Conservation (phyloP, 805 yeast species). For the Pichia nanzhaoensis region DNA sequence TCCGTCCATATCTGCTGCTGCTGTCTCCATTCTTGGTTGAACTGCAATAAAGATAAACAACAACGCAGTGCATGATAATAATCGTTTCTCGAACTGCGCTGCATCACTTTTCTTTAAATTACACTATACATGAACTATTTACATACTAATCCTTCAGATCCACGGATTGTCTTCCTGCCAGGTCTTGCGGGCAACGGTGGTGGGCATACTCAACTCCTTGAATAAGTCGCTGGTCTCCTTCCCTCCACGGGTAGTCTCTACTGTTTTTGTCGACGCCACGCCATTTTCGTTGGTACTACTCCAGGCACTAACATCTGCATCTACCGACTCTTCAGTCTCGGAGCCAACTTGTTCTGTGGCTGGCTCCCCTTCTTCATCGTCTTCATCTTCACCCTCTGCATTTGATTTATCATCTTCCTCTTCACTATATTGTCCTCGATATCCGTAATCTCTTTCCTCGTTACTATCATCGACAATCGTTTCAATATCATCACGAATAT, state of each 20-base stretch:
- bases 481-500: constrained; percentile 65
- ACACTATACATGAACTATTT: neutral
- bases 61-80: too few species aligned
- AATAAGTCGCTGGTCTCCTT: constrained; percentile 34
- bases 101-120: neutral
- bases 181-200: constrained; percentile 42
- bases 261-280: neutral
- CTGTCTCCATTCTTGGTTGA: neutral
- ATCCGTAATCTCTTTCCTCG: constrained; percentile 15
- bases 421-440: constrained; percentile 24
- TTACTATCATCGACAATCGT: constrained; percentile 46
- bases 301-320: neutral
- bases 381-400: constrained; percentile 7
- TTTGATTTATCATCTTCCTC: constrained; percentile 8
- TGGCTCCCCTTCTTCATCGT: constrained; percentile 10
- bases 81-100: neutral
- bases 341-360: too few species aligned
- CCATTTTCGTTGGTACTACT: neutral
- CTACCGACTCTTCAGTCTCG: neutral
- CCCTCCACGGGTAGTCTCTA: neutral
- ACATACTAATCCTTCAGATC: constrained; percentile 25
- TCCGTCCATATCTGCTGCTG: neutral
- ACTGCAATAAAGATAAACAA: neutral
- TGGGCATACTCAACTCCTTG: constrained; percentile 42
- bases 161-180: constrained; percentile 67